Base-by-base conservation (phyloP, 768 basidiomycete species). In the Trametes sanguinea region DNA sequence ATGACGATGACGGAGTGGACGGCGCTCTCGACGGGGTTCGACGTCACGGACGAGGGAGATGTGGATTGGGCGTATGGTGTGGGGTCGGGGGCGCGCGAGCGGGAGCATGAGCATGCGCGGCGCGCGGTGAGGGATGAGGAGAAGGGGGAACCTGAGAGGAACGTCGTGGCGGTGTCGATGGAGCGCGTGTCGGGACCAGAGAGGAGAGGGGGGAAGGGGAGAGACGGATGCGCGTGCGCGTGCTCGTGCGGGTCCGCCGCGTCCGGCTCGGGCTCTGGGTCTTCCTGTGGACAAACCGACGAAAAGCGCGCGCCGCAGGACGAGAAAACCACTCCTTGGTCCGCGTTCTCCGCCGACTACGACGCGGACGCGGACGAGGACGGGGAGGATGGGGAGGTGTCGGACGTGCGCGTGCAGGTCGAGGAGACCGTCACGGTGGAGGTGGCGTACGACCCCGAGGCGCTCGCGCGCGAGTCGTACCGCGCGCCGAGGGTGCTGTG, bases 401-500 rank as follows among this genome's bases (percentile, higher is more conserved):
- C 64, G 50, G 65, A 65, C 22, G 51, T 74, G 52, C 58, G 61
- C 32, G 69, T 71, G 47, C 62, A 61, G 58, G 52, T 71, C 57
- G 64, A 69, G 59, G 66, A 62, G 35, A 64, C 53, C 22, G 62
- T 68, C n/a, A 67, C 58, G 44, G 67, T 71, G 10, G 65, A 62
- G 64, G 51, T 57, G 37, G 60, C 63, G 52, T 63, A 64, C 29
- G 67, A 65, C 51, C 45, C 61, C 40, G 50, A 48, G 27, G 57
- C 60, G 58, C 57, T 33, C 60, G 54, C 48, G n/a, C 55, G 54
- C 27, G 69, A 68, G 65, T 48, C 63, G 50, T 68, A 70, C 35
- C 62, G 65, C 46, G 59, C 54, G 40, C 67, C 65, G 35, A 45
- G 63, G 50, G 47, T 63, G 27, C 17, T 57, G 45, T 67, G 66